Evolutionary conservation across 106 monocot genomes (phyloP).

Genomic region (Narthecium ossifragum): DNA sequence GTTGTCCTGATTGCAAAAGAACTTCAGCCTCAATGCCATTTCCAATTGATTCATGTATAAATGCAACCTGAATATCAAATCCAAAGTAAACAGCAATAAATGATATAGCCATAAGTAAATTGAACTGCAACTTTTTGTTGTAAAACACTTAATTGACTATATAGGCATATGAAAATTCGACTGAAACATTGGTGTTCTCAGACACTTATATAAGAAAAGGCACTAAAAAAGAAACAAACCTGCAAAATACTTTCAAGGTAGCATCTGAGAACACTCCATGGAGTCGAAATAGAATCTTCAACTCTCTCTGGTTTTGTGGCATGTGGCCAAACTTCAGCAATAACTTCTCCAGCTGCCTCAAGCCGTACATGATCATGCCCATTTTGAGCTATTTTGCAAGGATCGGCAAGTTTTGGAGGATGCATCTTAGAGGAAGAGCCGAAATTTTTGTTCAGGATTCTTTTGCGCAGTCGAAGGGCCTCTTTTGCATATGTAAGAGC

Average conservation of each 20-base stretch:
- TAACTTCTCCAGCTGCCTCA: conserved; percentile 14
- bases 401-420: not conserved
- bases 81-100: not conserved
- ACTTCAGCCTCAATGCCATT: conserved; percentile 19
- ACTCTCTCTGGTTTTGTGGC: not conserved
- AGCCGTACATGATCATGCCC: no score
- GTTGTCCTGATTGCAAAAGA: conserved; percentile 11
- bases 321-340: conserved; percentile 18
- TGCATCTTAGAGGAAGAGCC: conserved; percentile 2
- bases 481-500: conserved; percentile 18
- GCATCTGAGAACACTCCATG: conserved; percentile 25
- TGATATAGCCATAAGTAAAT: not conserved
- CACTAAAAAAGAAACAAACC: conserved; percentile 11
- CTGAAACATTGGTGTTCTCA: no score
- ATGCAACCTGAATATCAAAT: conserved; percentile 11
- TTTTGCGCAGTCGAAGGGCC: conserved; percentile 14
- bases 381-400: not conserved
- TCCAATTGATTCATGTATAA: conserved; percentile 19
- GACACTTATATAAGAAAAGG: no score
- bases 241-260: conserved; percentile 31
- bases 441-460: conserved; percentile 15
- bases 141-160: no score
- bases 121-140: no score
- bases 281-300: conserved; percentile 6
- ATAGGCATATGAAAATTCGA: no score